Evolutionary conservation across 2,329 filamentous ascomycete genomes (phyloP).

Genomic region (Botrytis fragariae): DNA sequence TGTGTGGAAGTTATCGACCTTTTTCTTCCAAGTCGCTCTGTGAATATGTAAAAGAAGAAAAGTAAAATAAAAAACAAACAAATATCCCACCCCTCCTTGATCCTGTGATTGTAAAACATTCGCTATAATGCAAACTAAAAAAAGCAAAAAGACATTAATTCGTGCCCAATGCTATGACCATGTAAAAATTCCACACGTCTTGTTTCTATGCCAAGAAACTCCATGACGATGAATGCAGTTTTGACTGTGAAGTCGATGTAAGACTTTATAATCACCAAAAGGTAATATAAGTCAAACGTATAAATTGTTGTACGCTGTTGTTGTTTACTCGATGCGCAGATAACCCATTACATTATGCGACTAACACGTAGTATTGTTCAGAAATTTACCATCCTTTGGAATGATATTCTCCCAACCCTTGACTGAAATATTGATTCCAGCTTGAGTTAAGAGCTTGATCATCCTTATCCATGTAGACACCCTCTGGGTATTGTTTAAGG

Average conservation of each 20-base stretch:
- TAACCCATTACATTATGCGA: conserved; percentile 32
- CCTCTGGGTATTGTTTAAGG: conserved; percentile 76
- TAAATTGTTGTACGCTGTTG: conserved; percentile 25
- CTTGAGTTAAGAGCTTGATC: conserved; percentile 62
- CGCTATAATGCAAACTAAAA: conserved; percentile 26
- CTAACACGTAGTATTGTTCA: conserved; percentile 23
- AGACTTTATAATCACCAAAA: conserved; percentile 29
- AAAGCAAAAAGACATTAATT: conserved; percentile 33
- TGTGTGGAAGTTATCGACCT: not conserved
- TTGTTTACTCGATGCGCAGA: conserved; percentile 27
- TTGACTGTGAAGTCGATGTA: conserved; percentile 37
- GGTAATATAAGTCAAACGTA: conserved; percentile 32
- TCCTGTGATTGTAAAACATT: conserved; percentile 13
- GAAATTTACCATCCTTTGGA: conserved; percentile 72
- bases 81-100: conserved; percentile 2
- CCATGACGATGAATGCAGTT: conserved; percentile 35
- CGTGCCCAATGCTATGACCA: conserved; percentile 26
- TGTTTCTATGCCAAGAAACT: conserved; percentile 32
- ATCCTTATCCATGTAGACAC: conserved; percentile 55
- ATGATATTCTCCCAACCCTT: conserved; percentile 78
- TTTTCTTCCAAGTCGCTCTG: conserved; percentile 1
- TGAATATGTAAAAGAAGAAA: conserved; percentile 17
- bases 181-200: conserved; percentile 26
- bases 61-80: conserved; percentile 15
- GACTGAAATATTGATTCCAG: conserved; percentile 83